Evolutionary conservation across 208 protist genomes (phyloP).

Genomic region (Novymonas esmeraldas): DNA sequence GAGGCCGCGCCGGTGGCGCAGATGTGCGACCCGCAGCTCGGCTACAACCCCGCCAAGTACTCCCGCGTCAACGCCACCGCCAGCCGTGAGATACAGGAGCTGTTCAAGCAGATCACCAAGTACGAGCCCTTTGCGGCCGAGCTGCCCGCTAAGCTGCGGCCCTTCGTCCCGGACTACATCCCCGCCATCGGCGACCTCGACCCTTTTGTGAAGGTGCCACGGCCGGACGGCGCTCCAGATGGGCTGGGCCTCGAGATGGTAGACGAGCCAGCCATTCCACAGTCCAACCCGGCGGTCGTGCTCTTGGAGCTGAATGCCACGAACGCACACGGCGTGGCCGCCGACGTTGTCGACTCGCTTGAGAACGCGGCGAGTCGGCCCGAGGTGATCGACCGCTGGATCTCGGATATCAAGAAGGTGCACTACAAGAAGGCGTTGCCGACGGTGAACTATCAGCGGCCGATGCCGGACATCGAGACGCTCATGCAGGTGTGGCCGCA

Average conservation of each 20-base stretch:
- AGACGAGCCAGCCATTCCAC: conserved; percentile 96
- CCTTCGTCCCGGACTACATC: conserved; percentile 98
- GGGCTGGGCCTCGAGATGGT: conserved; percentile 94
- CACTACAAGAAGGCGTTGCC: conserved; percentile 96
- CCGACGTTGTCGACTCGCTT: conserved; percentile 92
- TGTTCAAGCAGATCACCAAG: conserved; percentile 96
- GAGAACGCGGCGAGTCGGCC: conserved; percentile 95
- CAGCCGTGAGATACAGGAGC: conserved; percentile 93
- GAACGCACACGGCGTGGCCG: conserved; percentile 64
- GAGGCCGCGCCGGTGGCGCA: conserved; percentile 16
- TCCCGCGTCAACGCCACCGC: conserved; percentile 81
- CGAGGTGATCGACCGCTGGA: conserved; percentile 95
- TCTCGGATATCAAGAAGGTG: conserved; percentile 95
- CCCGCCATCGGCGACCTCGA: conserved; percentile 97
- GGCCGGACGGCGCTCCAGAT: conserved; percentile 91
- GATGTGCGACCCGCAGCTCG: conserved; percentile 12
- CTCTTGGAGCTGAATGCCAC: conserved; percentile 87
- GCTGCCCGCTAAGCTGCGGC: conserved; percentile 94
- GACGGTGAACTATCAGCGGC: conserved; percentile 95
- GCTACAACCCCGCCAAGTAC: conserved; percentile 92
- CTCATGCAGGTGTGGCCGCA: conserved; percentile 96
- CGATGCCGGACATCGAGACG: conserved; percentile 96
- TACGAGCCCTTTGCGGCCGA: conserved; percentile 95
- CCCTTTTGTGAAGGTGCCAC: conserved; percentile 97
- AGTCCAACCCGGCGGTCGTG: conserved; percentile 96